These are phyloP conservation scores for Cnidoscolus chayamansa DNA, from an alignment of 441 rosid species.

Conservation along the genomic window DNA sequence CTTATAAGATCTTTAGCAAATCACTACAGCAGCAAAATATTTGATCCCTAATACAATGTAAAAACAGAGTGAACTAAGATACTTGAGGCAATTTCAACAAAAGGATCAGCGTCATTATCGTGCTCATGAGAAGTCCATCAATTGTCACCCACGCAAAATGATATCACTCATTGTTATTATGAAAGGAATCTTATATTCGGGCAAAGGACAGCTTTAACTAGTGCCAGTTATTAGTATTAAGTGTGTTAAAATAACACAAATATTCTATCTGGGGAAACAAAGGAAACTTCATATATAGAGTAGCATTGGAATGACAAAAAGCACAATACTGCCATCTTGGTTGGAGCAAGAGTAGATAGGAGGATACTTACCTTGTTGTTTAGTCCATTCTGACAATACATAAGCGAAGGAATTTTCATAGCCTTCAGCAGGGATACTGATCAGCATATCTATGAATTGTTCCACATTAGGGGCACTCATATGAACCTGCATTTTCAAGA, in stretches of 20 bases:
- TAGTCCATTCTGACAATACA: constrained; percentile 92
- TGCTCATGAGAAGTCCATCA: neutral
- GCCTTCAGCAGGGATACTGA: constrained; percentile 59
- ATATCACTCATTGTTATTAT: neutral
- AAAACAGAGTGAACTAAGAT: neutral
- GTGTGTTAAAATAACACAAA: too few relatives aligned
- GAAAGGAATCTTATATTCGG: neutral
- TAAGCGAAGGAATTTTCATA: constrained; percentile 63
- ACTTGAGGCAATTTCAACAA: neutral
- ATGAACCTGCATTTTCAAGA: constrained; percentile 58
- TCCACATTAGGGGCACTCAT: constrained; percentile 73
- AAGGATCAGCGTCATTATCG: neutral
- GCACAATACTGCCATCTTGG: neutral
- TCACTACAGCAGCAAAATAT: neutral
- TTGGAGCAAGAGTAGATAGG: constrained; percentile 17
- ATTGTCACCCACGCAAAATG: neutral
- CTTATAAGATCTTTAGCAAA: neutral
- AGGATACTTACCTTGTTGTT: constrained; percentile 68
- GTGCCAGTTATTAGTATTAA: neutral
- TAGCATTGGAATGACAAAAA: neutral
- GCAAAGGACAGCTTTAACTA: neutral
- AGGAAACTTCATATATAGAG: neutral
- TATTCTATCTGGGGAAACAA: neutral
- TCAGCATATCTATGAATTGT: constrained; percentile 70
- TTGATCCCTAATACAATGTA: neutral